phyloP scores from a whole-genome alignment of 345 rosid genomes.

The Euphorbia pulcherrima region DNA sequence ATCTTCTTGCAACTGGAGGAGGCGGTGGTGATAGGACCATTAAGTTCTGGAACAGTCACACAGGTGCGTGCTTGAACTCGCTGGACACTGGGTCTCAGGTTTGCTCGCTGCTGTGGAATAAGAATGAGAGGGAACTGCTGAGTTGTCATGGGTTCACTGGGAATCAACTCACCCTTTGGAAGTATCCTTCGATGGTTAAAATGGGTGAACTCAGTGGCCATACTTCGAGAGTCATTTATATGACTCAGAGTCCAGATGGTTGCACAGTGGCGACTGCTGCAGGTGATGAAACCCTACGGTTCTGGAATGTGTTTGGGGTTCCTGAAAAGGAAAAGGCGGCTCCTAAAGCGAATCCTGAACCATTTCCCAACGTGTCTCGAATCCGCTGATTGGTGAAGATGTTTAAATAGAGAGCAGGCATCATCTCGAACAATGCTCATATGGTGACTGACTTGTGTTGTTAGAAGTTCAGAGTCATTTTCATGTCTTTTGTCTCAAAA shows the following conservation, averaged over 20 bases:
- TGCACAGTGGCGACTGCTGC: constrained; percentile 77
- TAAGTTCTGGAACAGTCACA: constrained; percentile 49
- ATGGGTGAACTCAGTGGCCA: constrained; percentile 45
- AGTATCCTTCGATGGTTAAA: constrained; percentile 52
- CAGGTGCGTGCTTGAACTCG: constrained; percentile 51
- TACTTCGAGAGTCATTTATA: constrained; percentile 48
- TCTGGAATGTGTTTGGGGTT: constrained; percentile 69
- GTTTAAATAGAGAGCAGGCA: too few relatives aligned
- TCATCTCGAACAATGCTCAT: too few relatives aligned
- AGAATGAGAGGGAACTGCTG: constrained; percentile 47
- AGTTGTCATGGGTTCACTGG: constrained; percentile 50
- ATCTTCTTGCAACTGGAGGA: constrained; percentile 52
- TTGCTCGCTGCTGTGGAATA: constrained; percentile 48
- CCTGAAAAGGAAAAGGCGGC: constrained; percentile 54
- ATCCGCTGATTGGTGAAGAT: constrained; percentile 41
- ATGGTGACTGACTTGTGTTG: too few relatives aligned
- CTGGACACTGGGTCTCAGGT: constrained; percentile 50
- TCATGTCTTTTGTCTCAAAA: too few relatives aligned
- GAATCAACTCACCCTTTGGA: constrained; percentile 49
- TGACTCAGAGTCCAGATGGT: constrained; percentile 74
- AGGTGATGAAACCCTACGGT: constrained; percentile 60
- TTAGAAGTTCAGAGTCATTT: too few relatives aligned
- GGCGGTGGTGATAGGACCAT: constrained; percentile 49
- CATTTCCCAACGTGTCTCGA: constrained; percentile 50
- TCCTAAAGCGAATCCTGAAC: constrained; percentile 45